Evolutionary conservation across 2,329 filamentous ascomycete species (phyloP), one percentile per base, ranked within the genome.

Genomic region (Trichocomaceae sp.): DNA sequence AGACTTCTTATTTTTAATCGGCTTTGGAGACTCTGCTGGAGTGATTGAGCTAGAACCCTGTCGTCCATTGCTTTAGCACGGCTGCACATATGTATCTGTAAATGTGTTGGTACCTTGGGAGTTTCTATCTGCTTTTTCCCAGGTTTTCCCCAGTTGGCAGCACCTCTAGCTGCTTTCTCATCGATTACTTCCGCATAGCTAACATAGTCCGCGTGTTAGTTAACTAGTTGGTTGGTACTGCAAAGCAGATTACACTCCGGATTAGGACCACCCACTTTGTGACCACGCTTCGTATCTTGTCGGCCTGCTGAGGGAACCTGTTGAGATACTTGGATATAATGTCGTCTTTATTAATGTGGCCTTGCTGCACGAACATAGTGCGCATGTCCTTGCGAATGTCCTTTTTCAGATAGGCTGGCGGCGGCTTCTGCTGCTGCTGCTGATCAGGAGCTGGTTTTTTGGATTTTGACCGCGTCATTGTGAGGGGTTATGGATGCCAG

Each of bases 361-460:
- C 47, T 35, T 37, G 49, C n/a, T 50, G 50, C 41, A 37, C 17
- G 31, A 50, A 47, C 7, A 31, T 47, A 15, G 15, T 29, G 15
- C 55, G 55, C 47, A 57, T 53, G 15, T 57, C 51, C 39, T 57
- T 50, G 42, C 55, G 55, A 54, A 57, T 54, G 33, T 54, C 37
- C 22, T 29, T 53, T 44, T 29, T 54, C 29, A 54, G 23, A 22
- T 17, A 19, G 2, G 17, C 17, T 39, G 35, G 15, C 17, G 4
- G 39, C 17, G 20, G n/a, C n/a, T 52, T 15, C 17, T 15, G 8
- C 12, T 53, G 51, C 10, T 19, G 33, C 12, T 42, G 51, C 39
- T 41, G 44, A 41, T 22, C 33, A 7, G 51, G 31, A 41, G 42
- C 44, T 15, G 20, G 20, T 20, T 19, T 41, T 22, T 53, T 53